Evolutionary conservation across 257 asterid species (phyloP), one percentile per base, ranked within the genome.

Genomic region (Salvia miltiorrhiza): DNA sequence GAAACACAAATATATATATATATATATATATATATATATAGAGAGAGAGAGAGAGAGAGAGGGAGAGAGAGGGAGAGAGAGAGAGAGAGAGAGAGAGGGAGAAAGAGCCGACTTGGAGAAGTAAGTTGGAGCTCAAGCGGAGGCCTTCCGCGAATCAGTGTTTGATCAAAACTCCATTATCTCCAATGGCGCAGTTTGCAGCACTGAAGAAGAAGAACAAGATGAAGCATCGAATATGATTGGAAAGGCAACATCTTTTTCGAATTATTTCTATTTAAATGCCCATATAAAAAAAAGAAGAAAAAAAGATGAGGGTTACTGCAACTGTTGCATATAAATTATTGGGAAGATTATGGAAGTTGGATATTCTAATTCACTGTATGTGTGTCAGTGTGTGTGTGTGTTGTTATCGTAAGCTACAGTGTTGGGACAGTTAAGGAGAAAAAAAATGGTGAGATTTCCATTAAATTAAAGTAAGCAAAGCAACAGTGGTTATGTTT

Each of bases 201-300:
- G 79, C 50, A 58, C 75, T 45, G 82, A 75, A 75, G 84, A 63
- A 78, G 84, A 78, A 81, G 85, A 50, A 78, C n/a, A n/a, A n/a
- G n/a, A n/a, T 1, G 75, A 41, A 72, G 77, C 74, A 72, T 79
- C 81, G 84, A 77, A 79, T 83, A 77, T 64, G 81, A 79, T 33
- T 74, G 85, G 49, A 75, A 84, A 85, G 77, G 76, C 79, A 69
- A 71, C 82, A 66, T 81, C 86, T 79, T 80, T 78, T 75, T 72
- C 71, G 45, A 78, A 77, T 69, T 69, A 76, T 71, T 64, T 77
- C 69, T 83, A 81, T 80, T 77, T 76, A 77, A 74, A 86, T 70
- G 77, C 64, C 21, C 63, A 55, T 67, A 49, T 12, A 47, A 35
- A 66, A 49, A 6, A 61, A 37, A 0, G 50, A 33, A 26, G 14